phyloP scores from a whole-genome alignment of 2,329 filamentous ascomycete genomes.

The Pestalotiopsis fici region DNA sequence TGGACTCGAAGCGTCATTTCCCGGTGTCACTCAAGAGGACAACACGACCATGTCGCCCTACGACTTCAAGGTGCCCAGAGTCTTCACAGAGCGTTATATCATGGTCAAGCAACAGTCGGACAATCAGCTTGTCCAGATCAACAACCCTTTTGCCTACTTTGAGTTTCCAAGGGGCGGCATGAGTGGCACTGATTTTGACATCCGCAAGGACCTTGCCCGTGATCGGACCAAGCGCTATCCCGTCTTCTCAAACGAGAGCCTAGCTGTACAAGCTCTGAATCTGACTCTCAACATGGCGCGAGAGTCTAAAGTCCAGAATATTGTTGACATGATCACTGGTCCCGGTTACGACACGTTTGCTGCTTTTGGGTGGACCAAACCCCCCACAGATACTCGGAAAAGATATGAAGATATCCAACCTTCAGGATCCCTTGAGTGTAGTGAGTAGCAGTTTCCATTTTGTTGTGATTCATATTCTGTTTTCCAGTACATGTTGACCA shows the following conservation, averaged over 20 bases:
- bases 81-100: not conserved
- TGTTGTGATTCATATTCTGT: not conserved
- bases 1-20: not conserved
- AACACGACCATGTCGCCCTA: too few species aligned
- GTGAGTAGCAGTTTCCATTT: not conserved
- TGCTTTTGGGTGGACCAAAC: not conserved
- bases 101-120: not conserved
- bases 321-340: not conserved
- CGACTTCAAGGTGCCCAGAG: not conserved
- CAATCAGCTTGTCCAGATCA: slow-evolving; percentile 3
- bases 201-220: not conserved
- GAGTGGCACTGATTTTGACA: not conserved
- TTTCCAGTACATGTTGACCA: not conserved
- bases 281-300: not conserved
- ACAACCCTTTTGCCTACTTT: slow-evolving; percentile 16
- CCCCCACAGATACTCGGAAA: too few species aligned
- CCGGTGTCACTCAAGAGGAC: not conserved
- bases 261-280: not conserved
- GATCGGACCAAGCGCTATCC: not conserved
- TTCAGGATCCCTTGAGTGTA: not conserved
- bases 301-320: not conserved
- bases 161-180: not conserved
- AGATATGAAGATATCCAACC: not conserved
- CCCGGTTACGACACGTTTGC: not conserved
- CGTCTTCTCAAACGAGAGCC: not conserved